A percentile compares a stretch with the other conserved stretches of the same genome.
phyloP scores from a whole-genome alignment of 2,329 filamentous ascomycete species.

The Fonsecaea pedrosoi region DNA sequence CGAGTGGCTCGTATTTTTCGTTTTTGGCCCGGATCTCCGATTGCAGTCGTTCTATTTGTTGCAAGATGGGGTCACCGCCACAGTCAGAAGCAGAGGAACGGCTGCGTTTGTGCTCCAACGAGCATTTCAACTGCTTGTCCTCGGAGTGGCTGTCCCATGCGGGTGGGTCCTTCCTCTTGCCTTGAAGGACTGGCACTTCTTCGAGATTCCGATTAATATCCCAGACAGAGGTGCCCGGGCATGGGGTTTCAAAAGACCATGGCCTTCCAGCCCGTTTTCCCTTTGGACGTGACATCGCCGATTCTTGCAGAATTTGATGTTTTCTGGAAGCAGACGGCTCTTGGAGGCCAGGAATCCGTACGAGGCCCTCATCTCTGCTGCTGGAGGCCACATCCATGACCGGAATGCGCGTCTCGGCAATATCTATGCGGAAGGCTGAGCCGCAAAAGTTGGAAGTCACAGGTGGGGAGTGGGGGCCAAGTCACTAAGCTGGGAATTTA shows the following conservation, averaged over 20 bases:
- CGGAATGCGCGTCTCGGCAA: too few relatives aligned
- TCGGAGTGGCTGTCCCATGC: neutral
- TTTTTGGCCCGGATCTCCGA: neutral
- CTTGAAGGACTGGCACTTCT: neutral
- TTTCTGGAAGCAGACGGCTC: neutral
- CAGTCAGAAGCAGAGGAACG: neutral
- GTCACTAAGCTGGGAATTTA: too few relatives aligned
- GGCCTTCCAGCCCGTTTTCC: neutral
- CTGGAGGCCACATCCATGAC: conserved; percentile 8
- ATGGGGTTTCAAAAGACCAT: neutral
- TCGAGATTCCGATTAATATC: neutral
- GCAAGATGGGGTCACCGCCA: neutral
- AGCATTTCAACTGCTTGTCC: neutral
- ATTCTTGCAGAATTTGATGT: neutral
- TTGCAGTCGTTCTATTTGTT: neutral
- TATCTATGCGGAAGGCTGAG: too few relatives aligned
- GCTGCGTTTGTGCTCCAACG: neutral
- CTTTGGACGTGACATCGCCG: neutral
- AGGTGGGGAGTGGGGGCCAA: too few relatives aligned
- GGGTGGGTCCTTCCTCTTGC: conserved; percentile 7
- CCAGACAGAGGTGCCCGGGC: neutral
- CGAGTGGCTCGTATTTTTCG: neutral
- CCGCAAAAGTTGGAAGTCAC: too few relatives aligned
- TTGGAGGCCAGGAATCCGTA: neutral
- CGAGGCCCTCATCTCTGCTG: neutral